Evolutionary conservation across 2,329 filamentous ascomycete genomes (phyloP).

Genomic region (Calonectria multiphialidica): DNA sequence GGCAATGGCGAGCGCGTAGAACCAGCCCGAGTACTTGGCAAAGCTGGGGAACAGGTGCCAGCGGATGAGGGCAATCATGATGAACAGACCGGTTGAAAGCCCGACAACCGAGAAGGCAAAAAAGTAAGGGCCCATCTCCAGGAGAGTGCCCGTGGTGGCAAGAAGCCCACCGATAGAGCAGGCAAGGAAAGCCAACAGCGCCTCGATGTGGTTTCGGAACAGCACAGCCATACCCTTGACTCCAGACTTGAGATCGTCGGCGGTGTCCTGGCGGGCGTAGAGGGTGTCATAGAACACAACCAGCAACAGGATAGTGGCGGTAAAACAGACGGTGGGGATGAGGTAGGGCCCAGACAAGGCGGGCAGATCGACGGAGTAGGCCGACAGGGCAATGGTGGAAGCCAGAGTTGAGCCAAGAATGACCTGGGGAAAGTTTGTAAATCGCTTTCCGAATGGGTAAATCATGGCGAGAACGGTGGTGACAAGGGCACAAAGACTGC

Average conservation of each 20-base stretch:
- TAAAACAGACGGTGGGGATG: slow-evolving; percentile 34
- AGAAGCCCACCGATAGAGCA: slow-evolving; percentile 25
- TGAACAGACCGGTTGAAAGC: slow-evolving; percentile 17
- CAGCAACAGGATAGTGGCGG: slow-evolving; percentile 38
- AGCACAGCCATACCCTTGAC: slow-evolving; percentile 49
- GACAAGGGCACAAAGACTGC: slow-evolving; percentile 51
- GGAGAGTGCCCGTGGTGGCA: slow-evolving; percentile 10
- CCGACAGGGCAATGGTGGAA: slow-evolving; percentile 37
- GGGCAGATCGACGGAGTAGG: slow-evolving; percentile 29
- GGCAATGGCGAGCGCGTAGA: slow-evolving; percentile 31
- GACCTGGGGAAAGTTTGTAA: slow-evolving; percentile 65
- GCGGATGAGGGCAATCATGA: slow-evolving; percentile 28
- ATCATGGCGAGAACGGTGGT: slow-evolving; percentile 57
- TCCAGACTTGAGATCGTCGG: slow-evolving; percentile 50
- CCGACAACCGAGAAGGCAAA: slow-evolving; percentile 33
- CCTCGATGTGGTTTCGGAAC: slow-evolving; percentile 34
- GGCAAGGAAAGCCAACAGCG: slow-evolving; percentile 26
- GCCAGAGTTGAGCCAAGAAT: slow-evolving; percentile 64
- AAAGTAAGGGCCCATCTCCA: slow-evolving; percentile 27
- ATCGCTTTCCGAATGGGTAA: slow-evolving; percentile 64
- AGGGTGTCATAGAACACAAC: slow-evolving; percentile 51
- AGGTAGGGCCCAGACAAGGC: slow-evolving; percentile 27
- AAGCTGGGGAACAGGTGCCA: slow-evolving; percentile 26
- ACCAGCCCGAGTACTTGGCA: slow-evolving; percentile 31
- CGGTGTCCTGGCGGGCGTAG: slow-evolving; percentile 51